These are phyloP conservation scores for Barnettozyma californica DNA, from an alignment of 805 yeast species.

Conservation along the genomic window DNA sequence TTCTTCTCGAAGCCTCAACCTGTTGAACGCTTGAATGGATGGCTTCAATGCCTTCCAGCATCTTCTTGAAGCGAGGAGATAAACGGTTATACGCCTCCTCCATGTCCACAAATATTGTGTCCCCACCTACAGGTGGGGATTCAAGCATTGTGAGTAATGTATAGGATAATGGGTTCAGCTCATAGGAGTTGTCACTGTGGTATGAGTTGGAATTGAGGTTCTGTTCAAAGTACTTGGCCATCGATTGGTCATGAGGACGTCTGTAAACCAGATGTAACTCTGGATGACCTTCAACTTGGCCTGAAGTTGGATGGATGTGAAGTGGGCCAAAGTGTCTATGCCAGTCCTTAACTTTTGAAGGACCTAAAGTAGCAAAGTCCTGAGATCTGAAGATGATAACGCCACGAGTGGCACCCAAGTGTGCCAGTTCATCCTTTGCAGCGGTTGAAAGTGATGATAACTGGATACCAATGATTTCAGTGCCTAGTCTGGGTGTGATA, in stretches of 20 bases:
- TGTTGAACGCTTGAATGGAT: slow-evolving; percentile 38
- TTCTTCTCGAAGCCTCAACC: slow-evolving; percentile 42
- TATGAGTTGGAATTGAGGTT: slow-evolving; percentile 25
- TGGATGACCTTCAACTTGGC: slow-evolving; percentile 54
- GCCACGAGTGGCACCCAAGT: slow-evolving; percentile 59
- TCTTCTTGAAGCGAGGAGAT: slow-evolving; percentile 42
- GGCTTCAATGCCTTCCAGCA: slow-evolving; percentile 41
- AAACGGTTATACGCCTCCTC: slow-evolving; percentile 49
- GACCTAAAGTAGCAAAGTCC: slow-evolving; percentile 52
- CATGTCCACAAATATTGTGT: slow-evolving; percentile 49
- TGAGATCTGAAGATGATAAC: slow-evolving; percentile 59
- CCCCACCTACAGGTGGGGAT: slow-evolving; percentile 47
- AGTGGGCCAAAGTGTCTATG: slow-evolving; percentile 62
- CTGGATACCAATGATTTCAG: slow-evolving; percentile 54
- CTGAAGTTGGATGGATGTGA: slow-evolving; percentile 69
- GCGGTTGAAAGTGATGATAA: slow-evolving; percentile 44
- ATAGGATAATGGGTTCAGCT: slow-evolving; percentile 50
- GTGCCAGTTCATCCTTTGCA: slow-evolving; percentile 65
- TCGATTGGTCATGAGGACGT: slow-evolving; percentile 11
- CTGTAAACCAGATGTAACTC: slow-evolving; percentile 52
- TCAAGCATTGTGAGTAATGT: slow-evolving; percentile 50
- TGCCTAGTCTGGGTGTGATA: slow-evolving; percentile 63
- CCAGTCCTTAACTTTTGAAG: slow-evolving; percentile 40
- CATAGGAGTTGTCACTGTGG: slow-evolving; percentile 55
- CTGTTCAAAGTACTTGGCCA: slow-evolving; percentile 6